A percentile compares a stretch with the other conserved stretches of the same genome.
These are phyloP conservation scores for Leucaena leucocephala DNA, from an alignment of 306 rosid species.

Conservation along the genomic window DNA sequence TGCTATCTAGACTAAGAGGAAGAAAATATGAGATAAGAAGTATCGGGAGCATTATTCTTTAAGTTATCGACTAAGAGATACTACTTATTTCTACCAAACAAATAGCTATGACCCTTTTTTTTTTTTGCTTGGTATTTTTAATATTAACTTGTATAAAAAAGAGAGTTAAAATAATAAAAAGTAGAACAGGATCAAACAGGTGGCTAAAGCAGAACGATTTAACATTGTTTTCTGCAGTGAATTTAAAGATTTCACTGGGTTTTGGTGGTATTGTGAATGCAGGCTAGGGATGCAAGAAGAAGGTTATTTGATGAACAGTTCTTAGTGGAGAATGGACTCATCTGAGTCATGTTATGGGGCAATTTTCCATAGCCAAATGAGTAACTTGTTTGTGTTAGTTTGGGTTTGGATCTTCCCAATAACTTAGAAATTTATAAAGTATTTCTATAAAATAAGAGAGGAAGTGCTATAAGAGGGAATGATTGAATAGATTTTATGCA, in stretches of 20 bases:
- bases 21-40: no score
- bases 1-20: no score
- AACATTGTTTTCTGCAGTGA: not conserved
- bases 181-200: not conserved
- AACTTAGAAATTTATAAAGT: not conserved
- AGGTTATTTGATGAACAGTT: slow-evolving; percentile 41
- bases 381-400: not conserved
- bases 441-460: not conserved
- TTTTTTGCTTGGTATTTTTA: not conserved
- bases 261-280: slow-evolving; percentile 22
- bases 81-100: no score
- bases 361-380: not conserved
- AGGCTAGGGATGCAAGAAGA: slow-evolving; percentile 46
- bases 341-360: not conserved
- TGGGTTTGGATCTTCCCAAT: not conserved
- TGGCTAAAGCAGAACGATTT: not conserved
- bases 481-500: not conserved
- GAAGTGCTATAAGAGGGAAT: not conserved
- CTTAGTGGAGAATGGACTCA: slow-evolving; percentile 20
- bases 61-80: no score
- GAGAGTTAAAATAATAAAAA: not conserved
- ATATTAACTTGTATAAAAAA: not conserved
- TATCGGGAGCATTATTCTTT: no score
- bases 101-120: no score
- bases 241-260: not conserved